A percentile compares a stretch with the other conserved stretches of the same genome.
These are phyloP conservation scores for Climacium dendroides DNA, from an alignment of 225 moss, liverwort and hornwort genomes.

Conservation along the genomic window DNA sequence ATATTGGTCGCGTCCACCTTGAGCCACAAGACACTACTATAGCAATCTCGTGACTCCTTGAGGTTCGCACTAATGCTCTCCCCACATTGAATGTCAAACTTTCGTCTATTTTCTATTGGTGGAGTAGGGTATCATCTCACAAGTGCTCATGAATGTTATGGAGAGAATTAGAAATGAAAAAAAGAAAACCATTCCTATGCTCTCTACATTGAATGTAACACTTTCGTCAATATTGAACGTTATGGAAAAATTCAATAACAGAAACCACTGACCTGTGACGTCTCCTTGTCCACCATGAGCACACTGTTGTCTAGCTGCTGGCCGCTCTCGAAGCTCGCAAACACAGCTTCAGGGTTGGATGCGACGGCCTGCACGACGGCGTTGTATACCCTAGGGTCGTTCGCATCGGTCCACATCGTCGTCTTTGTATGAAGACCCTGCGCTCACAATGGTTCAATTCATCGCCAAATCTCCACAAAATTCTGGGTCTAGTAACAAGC, in stretches of 20 bases:
- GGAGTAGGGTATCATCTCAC: not conserved
- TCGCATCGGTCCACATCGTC: constrained; percentile 58
- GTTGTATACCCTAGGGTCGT: constrained; percentile 71
- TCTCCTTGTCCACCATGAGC: constrained; percentile 49
- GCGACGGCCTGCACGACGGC: constrained; percentile 54
- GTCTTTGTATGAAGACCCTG: constrained; percentile 42
- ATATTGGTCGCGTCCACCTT: not conserved
- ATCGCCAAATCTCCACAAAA: not conserved
- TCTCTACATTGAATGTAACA: not conserved
- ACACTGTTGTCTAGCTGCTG: constrained; percentile 76
- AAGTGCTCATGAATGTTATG: not conserved
- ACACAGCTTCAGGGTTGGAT: constrained; percentile 30
- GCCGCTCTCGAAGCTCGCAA: constrained; percentile 82
- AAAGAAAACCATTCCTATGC: not conserved
- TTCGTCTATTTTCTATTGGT: not conserved
- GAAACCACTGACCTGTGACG: constrained; percentile 13
- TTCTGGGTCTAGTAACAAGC: not conserved
- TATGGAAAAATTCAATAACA: not conserved
- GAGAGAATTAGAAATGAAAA: too few species aligned
- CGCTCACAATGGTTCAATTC: not conserved
- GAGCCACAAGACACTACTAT: not conserved
- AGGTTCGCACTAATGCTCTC: not conserved
- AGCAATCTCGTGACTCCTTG: not conserved
- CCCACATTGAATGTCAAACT: not conserved
- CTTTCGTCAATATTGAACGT: not conserved